phyloP scores from a whole-genome alignment of 2,329 filamentous ascomycete genomes.

The Pseudogymnoascus sp. region DNA sequence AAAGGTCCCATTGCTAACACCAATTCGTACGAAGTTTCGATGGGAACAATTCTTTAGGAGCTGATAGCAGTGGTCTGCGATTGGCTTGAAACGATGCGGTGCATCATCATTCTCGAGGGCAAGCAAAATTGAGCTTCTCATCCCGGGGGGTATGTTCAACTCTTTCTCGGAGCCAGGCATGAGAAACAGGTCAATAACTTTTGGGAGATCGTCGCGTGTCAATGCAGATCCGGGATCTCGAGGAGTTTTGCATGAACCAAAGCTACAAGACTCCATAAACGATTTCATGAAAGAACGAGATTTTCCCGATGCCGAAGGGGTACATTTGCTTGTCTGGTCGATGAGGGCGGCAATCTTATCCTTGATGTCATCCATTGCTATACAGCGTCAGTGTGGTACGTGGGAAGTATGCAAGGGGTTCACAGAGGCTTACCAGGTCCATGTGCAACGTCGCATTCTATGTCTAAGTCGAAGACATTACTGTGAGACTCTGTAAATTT shows the following conservation, averaged over 20 bases:
- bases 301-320: not conserved
- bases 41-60: slow-evolving; percentile 42
- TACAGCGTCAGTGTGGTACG: not conserved
- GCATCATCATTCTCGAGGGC: slow-evolving; percentile 33
- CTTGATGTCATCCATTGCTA: not conserved
- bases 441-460: not conserved
- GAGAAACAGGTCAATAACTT: slow-evolving; percentile 36
- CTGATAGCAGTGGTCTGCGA: slow-evolving; percentile 40
- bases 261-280: not conserved
- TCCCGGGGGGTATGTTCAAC: slow-evolving; percentile 39
- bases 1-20: slow-evolving; percentile 44
- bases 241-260: not conserved
- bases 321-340: not conserved
- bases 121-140: slow-evolving; percentile 34
- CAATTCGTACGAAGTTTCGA: slow-evolving; percentile 45
- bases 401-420: not conserved
- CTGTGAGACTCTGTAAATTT: not conserved
- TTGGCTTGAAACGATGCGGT: slow-evolving; percentile 31
- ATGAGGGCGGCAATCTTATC: not conserved
- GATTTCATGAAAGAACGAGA: not conserved
- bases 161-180: slow-evolving; percentile 37
- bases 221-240: not conserved
- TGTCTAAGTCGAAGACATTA: not conserved
- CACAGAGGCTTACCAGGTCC: not conserved
- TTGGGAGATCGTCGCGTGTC: slow-evolving; percentile 30